phyloP scores from a whole-genome alignment of 805 yeast species.

The Candida saitoana region DNA sequence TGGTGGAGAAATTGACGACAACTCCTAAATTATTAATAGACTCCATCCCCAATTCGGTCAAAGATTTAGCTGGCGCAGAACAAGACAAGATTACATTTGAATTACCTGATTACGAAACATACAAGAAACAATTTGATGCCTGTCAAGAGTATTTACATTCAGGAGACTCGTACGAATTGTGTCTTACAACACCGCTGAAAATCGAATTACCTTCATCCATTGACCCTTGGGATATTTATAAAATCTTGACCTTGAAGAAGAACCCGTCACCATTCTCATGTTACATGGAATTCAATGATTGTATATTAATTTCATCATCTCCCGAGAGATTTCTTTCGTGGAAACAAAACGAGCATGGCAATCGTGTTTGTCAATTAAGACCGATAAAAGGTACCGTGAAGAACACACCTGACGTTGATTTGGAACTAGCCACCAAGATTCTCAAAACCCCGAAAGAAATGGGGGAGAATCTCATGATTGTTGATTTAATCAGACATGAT shows the following conservation, averaged over 20 bases:
- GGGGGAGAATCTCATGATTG: slow-evolving; percentile 96
- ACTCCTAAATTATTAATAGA: slow-evolving; percentile 7
- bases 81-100: slow-evolving; percentile 30
- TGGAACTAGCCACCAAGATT: slow-evolving; percentile 57
- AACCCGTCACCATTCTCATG: slow-evolving; percentile 95
- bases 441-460: slow-evolving; percentile 84
- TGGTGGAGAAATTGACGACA: slow-evolving; percentile 10
- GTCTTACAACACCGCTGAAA: slow-evolving; percentile 75
- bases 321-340: slow-evolving; percentile 92
- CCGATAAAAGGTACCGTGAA: slow-evolving; percentile 96
- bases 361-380: slow-evolving; percentile 61
- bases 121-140: slow-evolving; percentile 49
- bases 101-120: slow-evolving; percentile 52
- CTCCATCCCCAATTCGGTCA: slow-evolving; percentile 17
- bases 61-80: slow-evolving; percentile 20
- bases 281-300: slow-evolving; percentile 64
- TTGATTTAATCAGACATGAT: slow-evolving; percentile 92
- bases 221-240: slow-evolving; percentile 76
- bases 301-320: slow-evolving; percentile 73
- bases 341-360: slow-evolving; percentile 39
- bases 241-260: slow-evolving; percentile 52
- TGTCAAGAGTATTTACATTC: slow-evolving; percentile 66
- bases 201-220: slow-evolving; percentile 48
- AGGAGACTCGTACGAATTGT: slow-evolving; percentile 93
- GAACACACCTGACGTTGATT: slow-evolving; percentile 51